Evolutionary conservation across 768 basidiomycete genomes (phyloP).

Genomic region (Cantharellus cinnabarinus): DNA sequence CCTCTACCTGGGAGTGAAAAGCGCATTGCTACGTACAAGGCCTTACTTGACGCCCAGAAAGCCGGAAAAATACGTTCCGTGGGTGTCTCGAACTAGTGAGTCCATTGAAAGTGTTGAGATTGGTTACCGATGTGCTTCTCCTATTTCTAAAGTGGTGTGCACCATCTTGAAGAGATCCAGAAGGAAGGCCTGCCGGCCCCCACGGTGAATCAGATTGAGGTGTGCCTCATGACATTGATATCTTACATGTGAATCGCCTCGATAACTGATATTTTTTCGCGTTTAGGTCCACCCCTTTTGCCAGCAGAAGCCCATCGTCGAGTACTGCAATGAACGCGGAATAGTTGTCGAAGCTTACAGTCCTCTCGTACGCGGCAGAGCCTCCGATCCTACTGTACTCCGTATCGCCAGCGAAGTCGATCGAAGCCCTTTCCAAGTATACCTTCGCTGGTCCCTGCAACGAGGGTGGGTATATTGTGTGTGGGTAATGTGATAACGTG

Average conservation of each 20-base stretch:
- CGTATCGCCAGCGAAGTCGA: not conserved
- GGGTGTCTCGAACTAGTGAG: constrained; percentile 72
- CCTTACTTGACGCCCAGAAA: constrained; percentile 36
- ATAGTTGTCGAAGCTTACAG: constrained; percentile 60
- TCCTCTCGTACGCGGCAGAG: constrained; percentile 41
- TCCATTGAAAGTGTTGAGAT: not conserved
- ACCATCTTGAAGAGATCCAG: constrained; percentile 57
- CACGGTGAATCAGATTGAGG: constrained; percentile 69
- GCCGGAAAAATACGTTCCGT: constrained; percentile 48
- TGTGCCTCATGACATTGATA: constrained; percentile 8
- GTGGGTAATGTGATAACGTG: not conserved
- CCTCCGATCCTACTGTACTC: not conserved
- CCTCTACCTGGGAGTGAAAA: constrained; percentile 39
- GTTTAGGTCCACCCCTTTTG: constrained; percentile 61
- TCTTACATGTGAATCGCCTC: not conserved
- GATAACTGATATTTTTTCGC: too few relatives aligned
- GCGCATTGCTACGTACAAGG: constrained; percentile 53
- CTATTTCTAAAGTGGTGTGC: constrained; percentile 28
- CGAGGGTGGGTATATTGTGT: constrained; percentile 15
- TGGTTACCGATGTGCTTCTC: not conserved
- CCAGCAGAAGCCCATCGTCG: constrained; percentile 57
- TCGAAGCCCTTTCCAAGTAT: constrained; percentile 17
- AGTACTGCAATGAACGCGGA: constrained; percentile 40
- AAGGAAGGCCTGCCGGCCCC: constrained; percentile 42
- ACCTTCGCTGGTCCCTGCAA: constrained; percentile 27